Evolutionary conservation across 2,329 filamentous ascomycete genomes (phyloP).

Genomic region (Aspergillus piperis): DNA sequence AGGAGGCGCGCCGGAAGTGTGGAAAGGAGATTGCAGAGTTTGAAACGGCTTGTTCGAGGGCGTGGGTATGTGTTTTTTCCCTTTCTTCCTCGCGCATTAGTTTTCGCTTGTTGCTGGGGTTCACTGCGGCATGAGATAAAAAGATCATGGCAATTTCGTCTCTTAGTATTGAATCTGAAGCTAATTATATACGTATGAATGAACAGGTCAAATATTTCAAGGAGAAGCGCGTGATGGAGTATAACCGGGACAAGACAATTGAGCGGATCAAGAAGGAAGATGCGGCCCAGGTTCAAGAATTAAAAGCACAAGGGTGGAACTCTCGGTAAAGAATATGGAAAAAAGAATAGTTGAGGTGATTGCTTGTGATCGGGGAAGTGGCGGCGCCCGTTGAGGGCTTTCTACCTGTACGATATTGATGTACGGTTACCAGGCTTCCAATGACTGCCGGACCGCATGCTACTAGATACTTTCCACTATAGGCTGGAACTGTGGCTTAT

Average conservation of each 20-base stretch:
- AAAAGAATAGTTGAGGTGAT: neutral
- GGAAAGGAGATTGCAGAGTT: slow-evolving; percentile 65
- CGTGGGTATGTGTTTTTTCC: slow-evolving; percentile 70
- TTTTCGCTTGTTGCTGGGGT: neutral
- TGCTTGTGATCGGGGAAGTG: slow-evolving; percentile 18
- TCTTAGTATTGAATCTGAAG: neutral
- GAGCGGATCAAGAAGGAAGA: slow-evolving; percentile 74
- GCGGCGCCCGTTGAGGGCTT: neutral
- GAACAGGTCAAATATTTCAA: slow-evolving; percentile 93
- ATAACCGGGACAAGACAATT: slow-evolving; percentile 78
- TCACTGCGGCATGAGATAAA: neutral
- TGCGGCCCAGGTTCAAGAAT: slow-evolving; percentile 60
- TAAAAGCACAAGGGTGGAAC: slow-evolving; percentile 45
- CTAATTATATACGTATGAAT: slow-evolving; percentile 13
- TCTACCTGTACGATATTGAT: slow-evolving; percentile 21
- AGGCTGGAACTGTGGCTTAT: neutral
- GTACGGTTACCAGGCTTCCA: neutral
- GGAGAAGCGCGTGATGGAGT: slow-evolving; percentile 89
- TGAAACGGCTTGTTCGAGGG: slow-evolving; percentile 80
- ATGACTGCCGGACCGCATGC: neutral
- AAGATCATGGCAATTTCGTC: too few relatives aligned
- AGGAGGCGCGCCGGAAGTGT: slow-evolving; percentile 61
- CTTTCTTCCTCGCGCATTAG: neutral
- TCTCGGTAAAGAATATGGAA: slow-evolving; percentile 1
- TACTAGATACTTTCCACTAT: slow-evolving; percentile 3